A percentile compares a stretch with the other conserved stretches of the same genome.
Conservation (phyloP, 1,284 basidiomycete genomes). For the Boletellus deceptivus region DNA sequence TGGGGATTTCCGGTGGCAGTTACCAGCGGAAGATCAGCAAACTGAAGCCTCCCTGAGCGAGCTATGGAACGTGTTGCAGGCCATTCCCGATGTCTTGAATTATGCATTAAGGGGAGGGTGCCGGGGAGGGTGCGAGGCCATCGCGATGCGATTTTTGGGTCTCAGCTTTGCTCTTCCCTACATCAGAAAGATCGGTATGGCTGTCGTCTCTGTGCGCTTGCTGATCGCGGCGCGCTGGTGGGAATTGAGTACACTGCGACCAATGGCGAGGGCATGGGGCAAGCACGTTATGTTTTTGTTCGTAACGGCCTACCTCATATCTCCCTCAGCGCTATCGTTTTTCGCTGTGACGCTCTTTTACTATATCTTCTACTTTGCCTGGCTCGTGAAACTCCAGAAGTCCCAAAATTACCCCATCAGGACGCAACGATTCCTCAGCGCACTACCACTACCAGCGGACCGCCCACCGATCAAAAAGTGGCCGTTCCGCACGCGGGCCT, state of each 20-base stretch:
- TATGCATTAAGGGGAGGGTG: conserved; percentile 21
- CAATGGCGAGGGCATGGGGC: conserved; percentile 7
- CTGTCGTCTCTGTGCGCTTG: conserved; percentile 4
- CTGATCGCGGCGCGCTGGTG: too few relatives aligned
- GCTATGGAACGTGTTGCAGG: conserved; percentile 7
- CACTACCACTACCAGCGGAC: not conserved
- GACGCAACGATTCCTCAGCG: conserved; percentile 8
- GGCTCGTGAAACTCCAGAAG: conserved; percentile 14
- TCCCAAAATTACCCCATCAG: conserved; percentile 21
- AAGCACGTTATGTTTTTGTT: conserved; percentile 12
- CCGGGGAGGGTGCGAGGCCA: conserved; percentile 16
- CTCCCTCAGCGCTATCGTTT: conserved; percentile 6
- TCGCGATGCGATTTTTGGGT: conserved; percentile 15
- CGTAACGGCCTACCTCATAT: conserved; percentile 3
- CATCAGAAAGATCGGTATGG: conserved; percentile 6
- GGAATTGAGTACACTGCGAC: too few relatives aligned
- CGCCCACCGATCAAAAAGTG: conserved; percentile 14
- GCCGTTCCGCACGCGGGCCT: conserved; percentile 12
- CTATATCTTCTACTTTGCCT: conserved; percentile 15
- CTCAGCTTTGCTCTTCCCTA: conserved; percentile 6
- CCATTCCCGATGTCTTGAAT: conserved; percentile 7
- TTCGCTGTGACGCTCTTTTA: conserved; percentile 10
- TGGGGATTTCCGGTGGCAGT: not conserved
- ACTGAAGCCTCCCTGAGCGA: not conserved
- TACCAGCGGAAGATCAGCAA: not conserved